Percentiles rank a stretch among this genome's conserved stretches.
These are phyloP conservation scores for Globisporangium camurandrum DNA, from an alignment of 352 stramenopile species.

Conservation along the genomic window DNA sequence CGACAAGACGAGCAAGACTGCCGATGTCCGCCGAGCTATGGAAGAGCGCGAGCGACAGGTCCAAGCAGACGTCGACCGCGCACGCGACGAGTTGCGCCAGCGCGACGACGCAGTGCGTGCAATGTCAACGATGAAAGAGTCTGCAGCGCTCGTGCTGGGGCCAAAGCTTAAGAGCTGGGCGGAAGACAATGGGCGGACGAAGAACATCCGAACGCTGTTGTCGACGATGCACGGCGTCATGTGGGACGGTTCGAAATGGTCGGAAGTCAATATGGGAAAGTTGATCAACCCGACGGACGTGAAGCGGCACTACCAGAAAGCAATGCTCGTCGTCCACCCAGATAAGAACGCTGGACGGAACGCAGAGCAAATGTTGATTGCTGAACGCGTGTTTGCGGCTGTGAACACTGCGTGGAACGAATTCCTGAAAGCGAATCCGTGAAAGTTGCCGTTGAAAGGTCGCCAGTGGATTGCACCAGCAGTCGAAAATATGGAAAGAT, in stretches of 20 bases:
- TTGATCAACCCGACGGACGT: constrained; percentile 86
- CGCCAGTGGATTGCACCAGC: background rate
- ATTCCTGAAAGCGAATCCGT: constrained; percentile 72
- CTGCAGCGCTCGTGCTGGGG: constrained; percentile 36
- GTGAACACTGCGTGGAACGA: constrained; percentile 88
- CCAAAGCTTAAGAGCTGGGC: constrained; percentile 77
- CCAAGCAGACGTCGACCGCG: constrained; percentile 62
- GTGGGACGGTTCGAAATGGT: constrained; percentile 87
- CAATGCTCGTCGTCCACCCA: constrained; percentile 90
- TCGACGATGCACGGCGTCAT: constrained; percentile 90
- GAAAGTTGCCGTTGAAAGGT: too few species aligned
- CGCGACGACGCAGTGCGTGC: constrained; percentile 50
- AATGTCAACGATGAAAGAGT: constrained; percentile 68
- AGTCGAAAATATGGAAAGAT: background rate
- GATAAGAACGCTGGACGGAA: constrained; percentile 85
- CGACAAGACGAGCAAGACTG: constrained; percentile 78
- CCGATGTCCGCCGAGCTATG: constrained; percentile 73
- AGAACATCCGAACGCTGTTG: constrained; percentile 88
- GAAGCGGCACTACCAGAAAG: constrained; percentile 89
- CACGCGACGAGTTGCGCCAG: constrained; percentile 60
- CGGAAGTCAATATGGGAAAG: constrained; percentile 87
- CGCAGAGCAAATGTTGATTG: constrained; percentile 85
- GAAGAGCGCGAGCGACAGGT: constrained; percentile 71
- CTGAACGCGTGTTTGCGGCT: constrained; percentile 86
- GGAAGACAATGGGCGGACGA: constrained; percentile 81